Base-by-base conservation (phyloP, 1,139 yeast species). In the Blastobotrys indianensis region DNA sequence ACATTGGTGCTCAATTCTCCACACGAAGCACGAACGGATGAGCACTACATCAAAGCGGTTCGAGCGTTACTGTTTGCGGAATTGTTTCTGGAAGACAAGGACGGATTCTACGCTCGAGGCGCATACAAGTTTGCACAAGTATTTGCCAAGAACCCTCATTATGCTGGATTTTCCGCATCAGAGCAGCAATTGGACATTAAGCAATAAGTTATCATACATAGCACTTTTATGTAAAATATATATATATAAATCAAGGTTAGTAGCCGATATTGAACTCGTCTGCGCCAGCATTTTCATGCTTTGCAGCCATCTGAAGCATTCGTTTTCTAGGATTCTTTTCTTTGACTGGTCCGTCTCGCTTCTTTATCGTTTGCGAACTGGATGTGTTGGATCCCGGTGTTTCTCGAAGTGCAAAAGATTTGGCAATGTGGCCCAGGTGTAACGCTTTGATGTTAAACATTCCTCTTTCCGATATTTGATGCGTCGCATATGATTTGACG, bases 401-500 rank as follows among this genome's bases (percentile, higher is more conserved):
- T 58, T 92, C 97, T 67, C 99, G 79, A 45, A 92, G 71, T 1
- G 94, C 99, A 66, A 94, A 94, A 54, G 94, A 77, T 65, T 92
- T 92, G 16, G 97, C 97, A 58, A 94, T 71, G 69, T 92, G 98
- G 20, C 98, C 99, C 56, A 94, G 70, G 72, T 92, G 99, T 50
- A 94, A 69, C 35, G 74, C 69, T 58, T 84, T 85, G 30, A 92
- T 80, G 59, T 86, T 88, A 70, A 92, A 92, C 52, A 76, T 79
- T 38, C 73, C 75, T 59, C 92, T 77, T 64, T 94, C 98, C 1
- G 79, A 61, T 0, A 90, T 71, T 51, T 87, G 76, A 69, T 92
- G 99, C 0, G 99, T 92, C n/a, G 98, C 87, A 62, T 92, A 92
- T 0, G 98, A 98, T 60, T 97, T 75, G 37, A 92, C 73, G 64